These are phyloP conservation scores for Eimeria sp. DNA, from an alignment of 169 alveolate genomes.

Conservation along the genomic window DNA sequence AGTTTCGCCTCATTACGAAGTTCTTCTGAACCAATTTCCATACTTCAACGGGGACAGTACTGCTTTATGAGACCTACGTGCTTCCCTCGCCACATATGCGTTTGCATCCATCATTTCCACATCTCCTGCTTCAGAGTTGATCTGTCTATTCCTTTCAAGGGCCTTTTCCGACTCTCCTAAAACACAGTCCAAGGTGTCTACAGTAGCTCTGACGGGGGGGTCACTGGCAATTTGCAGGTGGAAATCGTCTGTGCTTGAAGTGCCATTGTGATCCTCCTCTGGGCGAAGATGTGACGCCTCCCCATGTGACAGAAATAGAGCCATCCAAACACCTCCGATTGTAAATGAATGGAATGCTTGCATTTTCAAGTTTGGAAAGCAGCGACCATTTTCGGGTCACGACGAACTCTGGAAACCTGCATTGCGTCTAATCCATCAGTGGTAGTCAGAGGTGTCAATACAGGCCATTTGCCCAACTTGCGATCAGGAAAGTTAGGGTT, in stretches of 20 bases:
- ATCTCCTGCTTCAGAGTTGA: conserved; percentile 5
- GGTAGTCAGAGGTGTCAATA: conserved; percentile 22
- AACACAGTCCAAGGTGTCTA: conserved; percentile 62
- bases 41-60: not conserved
- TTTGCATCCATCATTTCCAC: conserved; percentile 49
- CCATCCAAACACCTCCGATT: conserved; percentile 6
- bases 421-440: not conserved
- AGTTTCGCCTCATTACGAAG: conserved; percentile 19
- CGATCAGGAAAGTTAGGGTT: not conserved
- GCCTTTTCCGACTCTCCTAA: conserved; percentile 31
- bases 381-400: not conserved
- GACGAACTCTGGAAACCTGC: not conserved
- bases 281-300: conserved; percentile 1
- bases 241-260: not conserved
- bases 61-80: conserved; percentile 21
- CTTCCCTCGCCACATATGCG: conserved; percentile 10
- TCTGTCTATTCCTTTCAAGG: not conserved
- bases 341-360: not conserved
- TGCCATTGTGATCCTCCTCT: conserved; percentile 3
- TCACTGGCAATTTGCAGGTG: conserved; percentile 66
- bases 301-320: not conserved
- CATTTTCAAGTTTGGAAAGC: conserved; percentile 8
- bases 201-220: conserved; percentile 34
- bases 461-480: not conserved
- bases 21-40: not conserved